Conservation (phyloP, 441 rosid species). For the Eutrema salsugineum region DNA sequence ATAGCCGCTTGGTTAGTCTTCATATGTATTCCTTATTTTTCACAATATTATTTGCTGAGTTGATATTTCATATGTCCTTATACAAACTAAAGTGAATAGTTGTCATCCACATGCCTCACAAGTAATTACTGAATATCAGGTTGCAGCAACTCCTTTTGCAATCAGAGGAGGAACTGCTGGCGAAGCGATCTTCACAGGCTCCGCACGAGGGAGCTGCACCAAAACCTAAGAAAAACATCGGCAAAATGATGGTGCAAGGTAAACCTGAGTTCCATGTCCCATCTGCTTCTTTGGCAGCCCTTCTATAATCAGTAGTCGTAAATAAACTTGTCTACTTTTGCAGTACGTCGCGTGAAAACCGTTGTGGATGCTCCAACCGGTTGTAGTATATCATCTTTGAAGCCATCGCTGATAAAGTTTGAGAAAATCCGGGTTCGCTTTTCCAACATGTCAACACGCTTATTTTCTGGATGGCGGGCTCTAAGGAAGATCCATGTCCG, state of each 20-base stretch:
- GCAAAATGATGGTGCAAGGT: constrained; percentile 99
- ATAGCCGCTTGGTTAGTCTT: neutral
- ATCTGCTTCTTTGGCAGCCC: constrained; percentile 17
- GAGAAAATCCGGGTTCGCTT: constrained; percentile 57
- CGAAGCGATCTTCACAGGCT: constrained; percentile 66
- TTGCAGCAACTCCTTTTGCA: constrained; percentile 81
- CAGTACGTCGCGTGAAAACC: constrained; percentile 89
- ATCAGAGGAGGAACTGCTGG: constrained; percentile 94
- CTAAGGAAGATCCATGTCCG: constrained; percentile 64
- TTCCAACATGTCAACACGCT: constrained; percentile 55
- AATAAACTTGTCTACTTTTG: constrained; percentile 24
- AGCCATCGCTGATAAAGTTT: constrained; percentile 56
- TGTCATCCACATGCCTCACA: neutral
- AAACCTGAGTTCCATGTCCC: constrained; percentile 1
- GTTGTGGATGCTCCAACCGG: constrained; percentile 80
- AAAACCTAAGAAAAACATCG: constrained; percentile 78
- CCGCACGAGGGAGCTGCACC: constrained; percentile 64
- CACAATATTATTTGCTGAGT: neutral
- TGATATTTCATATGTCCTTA: neutral
- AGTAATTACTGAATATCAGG: constrained; percentile 37
- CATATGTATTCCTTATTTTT: neutral
- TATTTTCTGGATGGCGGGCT: constrained; percentile 71
- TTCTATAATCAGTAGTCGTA: constrained; percentile 13
- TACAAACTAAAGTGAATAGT: neutral
- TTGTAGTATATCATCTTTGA: constrained; percentile 73